Percentiles rank a stretch among this genome's conserved stretches.
Evolutionary conservation across 345 rosid species (phyloP).

Genomic region (Kernera saxatilis): DNA sequence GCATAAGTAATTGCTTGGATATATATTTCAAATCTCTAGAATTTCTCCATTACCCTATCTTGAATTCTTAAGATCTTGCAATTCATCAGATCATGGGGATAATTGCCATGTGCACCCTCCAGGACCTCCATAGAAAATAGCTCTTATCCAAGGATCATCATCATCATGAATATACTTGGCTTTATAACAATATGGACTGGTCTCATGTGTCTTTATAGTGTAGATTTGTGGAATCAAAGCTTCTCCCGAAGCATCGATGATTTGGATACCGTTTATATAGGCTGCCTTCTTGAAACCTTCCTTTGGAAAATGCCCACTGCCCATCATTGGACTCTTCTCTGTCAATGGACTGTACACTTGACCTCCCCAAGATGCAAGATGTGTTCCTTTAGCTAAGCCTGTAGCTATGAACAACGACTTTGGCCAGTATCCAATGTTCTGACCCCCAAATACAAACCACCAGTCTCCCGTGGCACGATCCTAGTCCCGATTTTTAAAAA

Average conservation of each 20-base stretch:
- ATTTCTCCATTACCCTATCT: not conserved
- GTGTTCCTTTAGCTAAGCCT: constrained; percentile 9
- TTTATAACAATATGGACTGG: constrained; percentile 15
- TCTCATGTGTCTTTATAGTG: not conserved
- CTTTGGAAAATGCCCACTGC: constrained; percentile 30
- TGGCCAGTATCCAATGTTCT: constrained; percentile 31
- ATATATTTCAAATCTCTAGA: not conserved
- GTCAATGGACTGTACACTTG: constrained; percentile 21
- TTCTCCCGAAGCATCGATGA: not conserved
- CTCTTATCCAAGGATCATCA: constrained; percentile 5
- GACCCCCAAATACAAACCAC: constrained; percentile 20
- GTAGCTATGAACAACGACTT: constrained; percentile 3
- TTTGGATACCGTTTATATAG: constrained; percentile 10
- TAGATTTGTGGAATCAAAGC: constrained; percentile 18
- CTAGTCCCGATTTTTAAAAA: not conserved
- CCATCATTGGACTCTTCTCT: constrained; percentile 22
- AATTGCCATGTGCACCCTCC: constrained; percentile 5
- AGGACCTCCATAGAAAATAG: constrained; percentile 26
- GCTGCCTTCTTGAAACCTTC: constrained; percentile 21
- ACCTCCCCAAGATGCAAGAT: constrained; percentile 23
- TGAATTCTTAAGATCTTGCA: not conserved
- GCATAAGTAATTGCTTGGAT: not conserved
- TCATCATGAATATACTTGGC: constrained; percentile 17
- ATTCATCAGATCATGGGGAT: not conserved
- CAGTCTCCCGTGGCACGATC: constrained; percentile 28